Base-by-base conservation (phyloP, 1,139 yeast genomes). In the Suhomyces choctaworum region DNA sequence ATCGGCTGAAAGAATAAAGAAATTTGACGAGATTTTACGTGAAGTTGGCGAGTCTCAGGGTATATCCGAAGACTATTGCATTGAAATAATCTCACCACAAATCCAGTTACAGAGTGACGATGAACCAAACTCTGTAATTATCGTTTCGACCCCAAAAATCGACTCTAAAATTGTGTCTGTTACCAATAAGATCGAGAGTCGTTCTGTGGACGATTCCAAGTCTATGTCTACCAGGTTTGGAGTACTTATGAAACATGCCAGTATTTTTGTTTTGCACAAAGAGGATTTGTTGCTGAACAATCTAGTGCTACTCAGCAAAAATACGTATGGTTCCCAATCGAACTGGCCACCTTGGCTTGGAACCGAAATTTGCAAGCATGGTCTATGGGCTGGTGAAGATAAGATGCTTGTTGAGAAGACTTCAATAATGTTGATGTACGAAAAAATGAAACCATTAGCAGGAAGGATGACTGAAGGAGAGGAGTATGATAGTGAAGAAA, bases 1-100 rank as follows among this genome's bases (percentile, higher is more conserved):
- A 9, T 47, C 58, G 1, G 44, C 42, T 10, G 50, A 51, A 13
- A 36, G 56, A 7, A 38, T 54, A 11, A 64, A 64, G 5, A 58
- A 66, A 13, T 80, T 83, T 51, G 81, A 82, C 37, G 59, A 68
- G 14, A 76, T 73, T 29, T 52, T 86, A 17, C 68, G 75, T 16
- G 58, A 64, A 21, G 60, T 73, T 1, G 50, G 60, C 2, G 61
- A 62, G 6, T 58, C 64, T 31, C 76, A 78, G 39, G 58, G 54
- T n/a, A 64, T 78, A 5, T 72, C 72, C 13, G 87, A 82, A 45
- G 78, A 82, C 34, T 86, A 78, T 50, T 57, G 81, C 44, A 70
- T 90, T 29, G 86, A 86, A 40, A 70, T 90, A 24, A 68, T 87
- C 9, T 76, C 90, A 1, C 97, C 98, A 0, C 97, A 92, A 54